A percentile compares a stretch with the other conserved stretches of the same genome.
Evolutionary conservation across 1,284 basidiomycete genomes (phyloP).

Genomic region (Phylloboletellus chloephorus): DNA sequence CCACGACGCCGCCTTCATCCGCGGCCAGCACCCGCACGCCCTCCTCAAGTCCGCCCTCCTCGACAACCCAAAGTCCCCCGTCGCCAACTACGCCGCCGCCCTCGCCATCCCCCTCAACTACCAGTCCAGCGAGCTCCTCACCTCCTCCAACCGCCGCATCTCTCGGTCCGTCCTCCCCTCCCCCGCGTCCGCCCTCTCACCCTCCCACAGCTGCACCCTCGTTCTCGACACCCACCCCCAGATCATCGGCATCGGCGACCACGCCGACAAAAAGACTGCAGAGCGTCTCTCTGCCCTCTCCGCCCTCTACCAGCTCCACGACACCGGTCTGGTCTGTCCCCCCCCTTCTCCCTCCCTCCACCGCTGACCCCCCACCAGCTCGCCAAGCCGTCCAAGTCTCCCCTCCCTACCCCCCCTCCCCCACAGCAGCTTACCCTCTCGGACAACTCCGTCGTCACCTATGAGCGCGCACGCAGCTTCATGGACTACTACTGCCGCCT

Average conservation of each 20-base stretch:
- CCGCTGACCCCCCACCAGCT: slow-evolving; percentile 16
- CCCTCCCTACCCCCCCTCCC: slow-evolving; percentile 5
- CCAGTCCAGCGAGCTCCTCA: slow-evolving; percentile 12
- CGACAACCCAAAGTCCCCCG: slow-evolving; percentile 43
- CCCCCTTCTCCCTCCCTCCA: background rate
- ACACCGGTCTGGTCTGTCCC: slow-evolving; percentile 48
- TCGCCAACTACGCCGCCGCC: slow-evolving; percentile 34
- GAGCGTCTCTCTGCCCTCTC: slow-evolving; percentile 73
- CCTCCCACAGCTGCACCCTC: slow-evolving; percentile 42
- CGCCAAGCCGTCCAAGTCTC: slow-evolving; percentile 28
- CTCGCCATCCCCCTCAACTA: slow-evolving; percentile 17
- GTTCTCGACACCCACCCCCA: slow-evolving; percentile 40
- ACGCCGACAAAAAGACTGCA: slow-evolving; percentile 60
- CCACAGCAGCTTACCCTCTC: slow-evolving; percentile 43
- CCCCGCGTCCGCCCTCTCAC: background rate
- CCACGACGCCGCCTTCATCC: slow-evolving; percentile 24
- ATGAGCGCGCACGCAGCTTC: slow-evolving; percentile 81
- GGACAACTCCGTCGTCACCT: slow-evolving; percentile 62
- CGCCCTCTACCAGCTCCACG: slow-evolving; percentile 64
- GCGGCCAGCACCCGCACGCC: slow-evolving; percentile 2
- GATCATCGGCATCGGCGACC: slow-evolving; percentile 60
- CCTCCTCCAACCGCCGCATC: slow-evolving; percentile 13
- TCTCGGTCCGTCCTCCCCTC: slow-evolving; percentile 19
- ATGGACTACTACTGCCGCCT: slow-evolving; percentile 93
- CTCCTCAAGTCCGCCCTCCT: slow-evolving; percentile 32